Evolutionary conservation across 208 protist genomes (phyloP), one percentile per base, ranked within the genome.

Genomic region (Balamuthia mandrillaris): DNA sequence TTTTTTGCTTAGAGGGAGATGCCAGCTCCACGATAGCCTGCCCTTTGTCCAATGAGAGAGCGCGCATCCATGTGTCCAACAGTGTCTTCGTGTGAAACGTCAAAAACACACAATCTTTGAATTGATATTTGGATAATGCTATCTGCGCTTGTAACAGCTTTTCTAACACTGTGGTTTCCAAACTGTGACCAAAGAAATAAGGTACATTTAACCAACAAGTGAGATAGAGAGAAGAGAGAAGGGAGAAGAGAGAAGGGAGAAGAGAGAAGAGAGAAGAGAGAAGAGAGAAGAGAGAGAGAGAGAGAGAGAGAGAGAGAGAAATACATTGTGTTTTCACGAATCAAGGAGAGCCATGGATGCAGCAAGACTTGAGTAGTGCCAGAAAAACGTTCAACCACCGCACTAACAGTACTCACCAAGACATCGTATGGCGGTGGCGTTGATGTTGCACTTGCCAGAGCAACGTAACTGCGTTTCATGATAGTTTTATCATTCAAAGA

Each of bases 131-230:
- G 44, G 24, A 9, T 21, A 75, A 41, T 16, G 66, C 66, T 33
- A 35, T 75, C 66, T 75, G 66, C 16, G 54, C 54, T 21, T n/a
- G 66, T 39, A 75, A 75, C 27, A 75, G 66, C 66, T 75, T 75
- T n/a, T 75, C 21, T 1, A 75, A 29, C 27, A 75, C 54, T 29
- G 21, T 52, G 9, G 54, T 37, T 29, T 75, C 66, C 42, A 31
- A 52, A 10, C 66, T 75, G 66, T 3, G 14, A 60, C 7, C 52
- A 60, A 27, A 60, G 16, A 29, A 12, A 29, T 65, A 18, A 65
- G 16, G 9, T 27, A 65, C 33, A 29, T 29, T 27, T 65, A 14
- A 65, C n/a, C 16, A 14, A 65, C 33, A 35, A 35, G 9, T 70
- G 10, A 35, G 5, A 35, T 63, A 9, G n/a, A 35, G 7, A 6